Base-by-base conservation (phyloP, 306 rosid genomes). In the Trichosanthes cucumerina region DNA sequence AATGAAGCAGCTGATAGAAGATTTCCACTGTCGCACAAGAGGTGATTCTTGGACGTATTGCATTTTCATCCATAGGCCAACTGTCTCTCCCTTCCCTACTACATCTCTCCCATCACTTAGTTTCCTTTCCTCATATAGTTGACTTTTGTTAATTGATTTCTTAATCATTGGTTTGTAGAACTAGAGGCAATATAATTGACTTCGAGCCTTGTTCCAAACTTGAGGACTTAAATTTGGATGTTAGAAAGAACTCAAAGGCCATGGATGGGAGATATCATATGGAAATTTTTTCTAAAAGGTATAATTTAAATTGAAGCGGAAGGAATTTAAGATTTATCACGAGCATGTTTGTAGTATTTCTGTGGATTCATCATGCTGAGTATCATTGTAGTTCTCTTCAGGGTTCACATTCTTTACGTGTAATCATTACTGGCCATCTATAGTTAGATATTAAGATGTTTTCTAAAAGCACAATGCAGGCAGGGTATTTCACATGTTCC, bases 121-220 rank as follows among this genome's bases (percentile, higher is more conserved):
- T 16, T 74, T 74, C 26, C 62, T 74, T 74, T 74, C 43, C 19
- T 9, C 46, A 74, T 4, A 74, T 74, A 9, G 33, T 72, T 47
- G 43, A 16, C 50, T 47, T 49, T 26, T 73, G 26, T 19, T 31
- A 26, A 74, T 74, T 50, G 63, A 65, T 81, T 47, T 74, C 76
- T 75, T 47, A 43, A 76, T 63, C 64, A n/a, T 75, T 70, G 54
- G 47, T 80, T 70, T 68, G 79, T 86, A 88, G 83, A 84, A 78
- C 83, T 79, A 86, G 91, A 84, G 90, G 90, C 80, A 80, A 47
- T 69, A 83, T 92, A 34, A 86, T 84, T 84, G 96, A 91, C 83
- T 92, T 92, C 86, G 99, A 92, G 86, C 91, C 99, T 80, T 95
- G 97, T 88, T 90, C 93, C 44, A 90, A 86, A 98, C 97, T 96